A percentile compares a stretch with the other conserved stretches of the same genome.
Conservation (phyloP, 1,139 yeast genomes). For the Eremothecium sinecaudum region DNA sequence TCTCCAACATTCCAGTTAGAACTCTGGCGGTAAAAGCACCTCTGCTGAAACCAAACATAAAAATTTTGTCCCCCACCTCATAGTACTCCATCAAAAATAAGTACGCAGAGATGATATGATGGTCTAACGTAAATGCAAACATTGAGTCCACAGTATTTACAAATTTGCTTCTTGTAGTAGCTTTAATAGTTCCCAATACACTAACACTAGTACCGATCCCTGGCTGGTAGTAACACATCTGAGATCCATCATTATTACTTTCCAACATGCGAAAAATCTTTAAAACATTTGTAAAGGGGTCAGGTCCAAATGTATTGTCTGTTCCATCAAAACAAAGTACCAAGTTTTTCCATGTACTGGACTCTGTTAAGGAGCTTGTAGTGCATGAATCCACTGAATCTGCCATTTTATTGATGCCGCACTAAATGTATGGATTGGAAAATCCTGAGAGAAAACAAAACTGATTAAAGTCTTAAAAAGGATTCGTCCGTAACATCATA, state of each 20-base stretch:
- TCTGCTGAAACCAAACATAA: slow-evolving; percentile 53
- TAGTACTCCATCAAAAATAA: slow-evolving; percentile 42
- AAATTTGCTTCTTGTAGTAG: slow-evolving; percentile 11
- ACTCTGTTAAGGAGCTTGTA: neutral
- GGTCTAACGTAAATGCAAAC: slow-evolving; percentile 45
- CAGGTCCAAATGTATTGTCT: slow-evolving; percentile 46
- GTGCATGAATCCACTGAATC: neutral
- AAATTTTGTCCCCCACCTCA: slow-evolving; percentile 41
- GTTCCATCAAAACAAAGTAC: slow-evolving; percentile 60
- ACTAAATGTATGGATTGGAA: too few relatives aligned
- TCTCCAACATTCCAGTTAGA: slow-evolving; percentile 52
- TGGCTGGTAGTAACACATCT: slow-evolving; percentile 56
- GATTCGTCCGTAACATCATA: too few relatives aligned
- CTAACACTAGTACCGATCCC: slow-evolving; percentile 48
- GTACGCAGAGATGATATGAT: slow-evolving; percentile 50
- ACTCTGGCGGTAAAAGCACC: slow-evolving; percentile 60
- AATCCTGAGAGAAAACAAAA: too few relatives aligned
- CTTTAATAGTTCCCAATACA: neutral
- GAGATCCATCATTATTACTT: slow-evolving; percentile 33
- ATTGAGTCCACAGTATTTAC: slow-evolving; percentile 37
- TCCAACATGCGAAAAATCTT: slow-evolving; percentile 46
- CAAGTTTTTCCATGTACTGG: slow-evolving; percentile 31
- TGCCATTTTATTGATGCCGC: too few relatives aligned
- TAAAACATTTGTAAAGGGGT: slow-evolving; percentile 47
- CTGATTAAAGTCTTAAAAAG: too few relatives aligned